Conservation (phyloP, 116 monocot genomes). For the Thalassia testudinum region DNA sequence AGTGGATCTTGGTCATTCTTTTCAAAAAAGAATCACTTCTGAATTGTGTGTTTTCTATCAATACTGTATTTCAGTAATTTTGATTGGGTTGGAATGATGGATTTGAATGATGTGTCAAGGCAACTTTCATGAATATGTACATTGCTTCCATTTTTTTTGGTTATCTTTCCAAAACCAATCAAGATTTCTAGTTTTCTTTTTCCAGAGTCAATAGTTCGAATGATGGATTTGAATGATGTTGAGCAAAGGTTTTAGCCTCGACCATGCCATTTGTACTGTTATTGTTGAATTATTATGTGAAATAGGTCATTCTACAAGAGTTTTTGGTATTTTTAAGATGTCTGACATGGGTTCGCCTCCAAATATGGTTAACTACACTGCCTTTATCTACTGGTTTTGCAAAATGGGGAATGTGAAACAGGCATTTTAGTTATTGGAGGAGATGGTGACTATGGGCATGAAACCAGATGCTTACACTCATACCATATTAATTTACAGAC, state of each 20-base stretch:
- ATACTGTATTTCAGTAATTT: too few relatives aligned
- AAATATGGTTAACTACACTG: conserved; percentile 90
- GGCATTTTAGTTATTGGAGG: conserved; percentile 82
- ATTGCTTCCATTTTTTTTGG: too few relatives aligned
- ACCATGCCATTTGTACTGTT: conserved; percentile 62
- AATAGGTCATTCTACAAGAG: conserved; percentile 29
- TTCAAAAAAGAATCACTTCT: too few relatives aligned
- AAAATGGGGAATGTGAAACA: conserved; percentile 85
- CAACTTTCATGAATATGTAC: too few relatives aligned
- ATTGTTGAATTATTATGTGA: conserved; percentile 52
- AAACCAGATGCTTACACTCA: conserved; percentile 93
- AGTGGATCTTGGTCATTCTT: too few relatives aligned
- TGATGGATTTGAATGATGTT: conserved; percentile 41
- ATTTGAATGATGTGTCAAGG: too few relatives aligned
- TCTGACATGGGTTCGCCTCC: conserved; percentile 33
- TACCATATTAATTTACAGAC: conserved; percentile 65
- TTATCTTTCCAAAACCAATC: too few relatives aligned
- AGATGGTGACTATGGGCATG: conserved; percentile 58
- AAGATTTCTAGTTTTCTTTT: too few relatives aligned
- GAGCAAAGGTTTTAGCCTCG: conserved; percentile 23
- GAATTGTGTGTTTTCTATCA: too few relatives aligned
- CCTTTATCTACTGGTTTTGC: conserved; percentile 62
- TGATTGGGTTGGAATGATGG: too few relatives aligned
- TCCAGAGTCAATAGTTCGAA: too few relatives aligned
- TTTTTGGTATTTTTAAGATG: conserved; percentile 57